Percentiles rank a stretch among this genome's conserved stretches.
Evolutionary conservation across 257 asterid genomes (phyloP).

Genomic region (Jacaranda copaia): DNA sequence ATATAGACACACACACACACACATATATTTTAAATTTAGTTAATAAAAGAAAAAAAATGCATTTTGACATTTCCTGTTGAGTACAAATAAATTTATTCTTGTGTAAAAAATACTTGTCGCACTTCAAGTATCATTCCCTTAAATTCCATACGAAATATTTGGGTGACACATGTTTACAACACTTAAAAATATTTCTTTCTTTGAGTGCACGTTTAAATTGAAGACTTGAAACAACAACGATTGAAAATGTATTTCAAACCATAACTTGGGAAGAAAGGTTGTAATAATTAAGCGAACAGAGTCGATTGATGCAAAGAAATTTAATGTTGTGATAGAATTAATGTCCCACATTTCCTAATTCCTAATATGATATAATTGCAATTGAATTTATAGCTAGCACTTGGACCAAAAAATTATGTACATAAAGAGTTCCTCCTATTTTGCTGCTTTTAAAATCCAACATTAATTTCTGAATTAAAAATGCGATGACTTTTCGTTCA

Average conservation of each 20-base stretch:
- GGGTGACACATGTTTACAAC: not conserved
- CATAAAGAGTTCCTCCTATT: not conserved
- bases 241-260: not conserved
- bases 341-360: not conserved
- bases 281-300: slow-evolving; percentile 15
- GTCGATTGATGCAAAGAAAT: not conserved
- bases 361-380: not conserved
- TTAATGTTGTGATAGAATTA: not conserved
- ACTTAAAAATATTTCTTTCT: not conserved
- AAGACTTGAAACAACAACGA: not conserved
- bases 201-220: not conserved
- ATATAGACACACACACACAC: too few species aligned
- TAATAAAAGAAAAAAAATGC: too few species aligned
- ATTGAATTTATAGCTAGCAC: not conserved
- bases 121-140: not conserved
- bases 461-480: slow-evolving; percentile 26
- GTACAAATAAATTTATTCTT: too few species aligned
- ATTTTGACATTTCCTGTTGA: too few species aligned
- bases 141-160: not conserved
- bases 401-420: not conserved
- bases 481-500: not conserved
- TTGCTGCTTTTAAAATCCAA: slow-evolving; percentile 4
- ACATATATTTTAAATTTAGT: too few species aligned
- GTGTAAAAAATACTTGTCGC: too few species aligned
- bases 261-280: not conserved